These are phyloP conservation scores for Alloascoidea africana DNA, from an alignment of 805 yeast species.

Conservation along the genomic window DNA sequence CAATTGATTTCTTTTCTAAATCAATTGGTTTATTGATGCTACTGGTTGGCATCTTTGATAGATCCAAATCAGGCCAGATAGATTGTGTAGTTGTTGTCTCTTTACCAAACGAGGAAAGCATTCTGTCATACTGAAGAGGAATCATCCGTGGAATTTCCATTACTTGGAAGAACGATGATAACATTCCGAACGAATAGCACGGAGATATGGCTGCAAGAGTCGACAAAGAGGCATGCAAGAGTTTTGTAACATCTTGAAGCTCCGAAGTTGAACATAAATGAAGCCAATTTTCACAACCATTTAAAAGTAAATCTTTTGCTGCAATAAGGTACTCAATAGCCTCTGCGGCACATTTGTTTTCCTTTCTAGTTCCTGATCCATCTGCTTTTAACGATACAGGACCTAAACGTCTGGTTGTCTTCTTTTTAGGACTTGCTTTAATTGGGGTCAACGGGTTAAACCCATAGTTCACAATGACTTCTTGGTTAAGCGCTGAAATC, in stretches of 20 bases:
- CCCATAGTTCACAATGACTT: conserved; percentile 4
- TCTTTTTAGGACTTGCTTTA: conserved; percentile 5
- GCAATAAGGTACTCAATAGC: conserved; percentile 1
- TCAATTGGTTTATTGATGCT: conserved; percentile 2
- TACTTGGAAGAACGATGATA: neutral
- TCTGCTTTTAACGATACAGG: neutral
- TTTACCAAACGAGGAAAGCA: conserved; percentile 4
- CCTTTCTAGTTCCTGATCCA: neutral
- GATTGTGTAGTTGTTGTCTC: conserved; percentile 4
- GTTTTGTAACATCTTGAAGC: conserved; percentile 5
- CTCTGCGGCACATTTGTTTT: neutral
- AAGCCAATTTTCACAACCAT: neutral
- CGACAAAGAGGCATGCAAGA: conserved; percentile 6
- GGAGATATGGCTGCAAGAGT: conserved; percentile 2
- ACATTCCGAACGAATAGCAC: neutral
- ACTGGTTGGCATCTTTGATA: neutral
- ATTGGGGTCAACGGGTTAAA: conserved; percentile 3
- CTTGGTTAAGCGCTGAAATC: conserved; percentile 8
- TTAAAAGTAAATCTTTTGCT: conserved; percentile 4
- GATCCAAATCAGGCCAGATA: conserved; percentile 6
- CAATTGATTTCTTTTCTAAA: conserved; percentile 8
- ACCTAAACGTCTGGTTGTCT: neutral
- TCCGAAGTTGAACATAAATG: conserved; percentile 7
- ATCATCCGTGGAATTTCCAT: conserved; percentile 2
- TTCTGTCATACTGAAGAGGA: neutral